Evolutionary conservation across 495 filamentous ascomycete genomes (phyloP).

Genomic region (Hypoxylon fragiforme): DNA sequence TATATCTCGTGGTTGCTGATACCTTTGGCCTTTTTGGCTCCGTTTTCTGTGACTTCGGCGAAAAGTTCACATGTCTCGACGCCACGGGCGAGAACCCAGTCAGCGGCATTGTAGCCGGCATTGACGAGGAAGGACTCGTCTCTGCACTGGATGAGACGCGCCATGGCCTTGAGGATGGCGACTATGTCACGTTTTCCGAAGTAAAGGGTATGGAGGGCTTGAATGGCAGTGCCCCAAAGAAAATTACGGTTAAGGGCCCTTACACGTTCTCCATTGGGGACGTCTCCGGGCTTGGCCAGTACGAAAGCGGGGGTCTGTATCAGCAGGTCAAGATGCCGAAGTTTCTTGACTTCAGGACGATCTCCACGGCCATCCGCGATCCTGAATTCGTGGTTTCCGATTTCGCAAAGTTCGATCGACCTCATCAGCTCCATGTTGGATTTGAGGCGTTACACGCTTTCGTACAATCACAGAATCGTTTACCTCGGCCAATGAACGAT

Average conservation of each 20-base stretch:
- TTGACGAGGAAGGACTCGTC: constrained; percentile 86
- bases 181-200: constrained; percentile 93
- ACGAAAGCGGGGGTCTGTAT: constrained; percentile 84
- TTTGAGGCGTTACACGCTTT: constrained; percentile 92
- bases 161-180: constrained; percentile 94
- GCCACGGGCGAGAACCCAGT: constrained; percentile 85
- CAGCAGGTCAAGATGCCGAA: constrained; percentile 98
- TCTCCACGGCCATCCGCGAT: constrained; percentile 74
- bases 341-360: constrained; percentile 82
- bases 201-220: constrained; percentile 89
- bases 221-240: constrained; percentile 79
- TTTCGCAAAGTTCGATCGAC: constrained; percentile 95
- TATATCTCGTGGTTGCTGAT: constrained; percentile 83
- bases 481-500: constrained; percentile 81
- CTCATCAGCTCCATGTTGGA: constrained; percentile 86
- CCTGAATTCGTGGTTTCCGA: constrained; percentile 92
- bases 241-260: constrained; percentile 91
- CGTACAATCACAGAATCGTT: constrained; percentile 66
- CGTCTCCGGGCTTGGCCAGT: constrained; percentile 81
- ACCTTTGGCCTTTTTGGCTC: constrained; percentile 93
- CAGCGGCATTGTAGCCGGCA: constrained; percentile 87
- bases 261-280: constrained; percentile 98
- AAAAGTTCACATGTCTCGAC: constrained; percentile 87
- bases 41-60: constrained; percentile 97
- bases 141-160: constrained; percentile 94